Evolutionary conservation across 169 alveolate species (phyloP).

Genomic region (Plasmodium yoelii): DNA sequence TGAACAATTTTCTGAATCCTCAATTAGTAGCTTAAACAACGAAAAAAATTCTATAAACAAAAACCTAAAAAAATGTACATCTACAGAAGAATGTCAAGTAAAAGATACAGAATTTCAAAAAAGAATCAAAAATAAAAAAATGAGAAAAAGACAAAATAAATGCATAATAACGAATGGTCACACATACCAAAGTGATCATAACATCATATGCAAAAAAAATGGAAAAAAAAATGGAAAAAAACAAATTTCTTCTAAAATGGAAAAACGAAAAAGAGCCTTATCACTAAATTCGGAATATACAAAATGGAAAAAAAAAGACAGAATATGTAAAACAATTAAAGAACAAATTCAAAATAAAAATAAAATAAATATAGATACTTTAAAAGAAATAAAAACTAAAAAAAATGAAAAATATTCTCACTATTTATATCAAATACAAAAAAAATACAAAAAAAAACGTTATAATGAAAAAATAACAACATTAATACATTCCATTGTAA

Average conservation of each 20-base stretch:
- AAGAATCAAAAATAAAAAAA: no score
- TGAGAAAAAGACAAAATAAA: no score
- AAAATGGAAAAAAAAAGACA: conserved; percentile 3
- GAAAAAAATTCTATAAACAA: background rate
- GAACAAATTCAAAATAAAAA: conserved; percentile 10
- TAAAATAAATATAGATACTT: conserved; percentile 20
- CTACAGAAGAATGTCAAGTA: no score
- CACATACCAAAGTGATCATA: no score
- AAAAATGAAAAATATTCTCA: conserved; percentile 13
- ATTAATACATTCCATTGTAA: conserved; percentile 51
- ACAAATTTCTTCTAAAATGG: background rate
- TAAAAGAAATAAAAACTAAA: conserved; percentile 4
- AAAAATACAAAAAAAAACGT: conserved; percentile 20
- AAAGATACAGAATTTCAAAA: no score
- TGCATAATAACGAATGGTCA: no score
- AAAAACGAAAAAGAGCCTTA: background rate
- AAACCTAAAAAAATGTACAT: no score
- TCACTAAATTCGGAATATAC: conserved; percentile 6
- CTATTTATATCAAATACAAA: conserved; percentile 8
- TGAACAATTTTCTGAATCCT: background rate
- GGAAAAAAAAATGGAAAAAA: background rate
- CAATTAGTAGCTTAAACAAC: background rate
- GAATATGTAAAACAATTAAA: background rate
- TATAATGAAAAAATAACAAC: conserved; percentile 12
- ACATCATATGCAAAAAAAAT: background rate